These are phyloP conservation scores for Fusarium musae DNA, from an alignment of 2,329 filamentous ascomycete species.

Conservation along the genomic window DNA sequence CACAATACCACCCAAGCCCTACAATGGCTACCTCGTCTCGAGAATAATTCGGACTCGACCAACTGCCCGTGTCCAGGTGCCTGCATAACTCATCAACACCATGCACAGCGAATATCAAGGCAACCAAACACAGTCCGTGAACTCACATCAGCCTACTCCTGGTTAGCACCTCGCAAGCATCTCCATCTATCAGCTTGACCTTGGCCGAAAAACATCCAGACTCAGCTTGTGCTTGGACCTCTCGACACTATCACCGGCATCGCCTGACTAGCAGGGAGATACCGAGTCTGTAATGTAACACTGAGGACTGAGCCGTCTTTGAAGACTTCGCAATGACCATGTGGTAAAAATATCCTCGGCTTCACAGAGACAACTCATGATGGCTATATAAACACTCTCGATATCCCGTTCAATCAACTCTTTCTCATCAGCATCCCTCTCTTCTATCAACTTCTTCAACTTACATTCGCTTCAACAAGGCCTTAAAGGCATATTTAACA, in stretches of 20 bases:
- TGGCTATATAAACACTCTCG: constrained; percentile 29
- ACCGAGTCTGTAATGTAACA: neutral
- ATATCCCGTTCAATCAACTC: constrained; percentile 7
- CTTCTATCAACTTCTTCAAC: constrained; percentile 15
- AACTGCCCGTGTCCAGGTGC: neutral
- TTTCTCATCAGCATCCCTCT: constrained; percentile 21
- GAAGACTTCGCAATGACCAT: neutral
- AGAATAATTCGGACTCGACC: neutral
- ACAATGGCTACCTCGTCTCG: neutral
- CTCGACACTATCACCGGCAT: constrained; percentile 2
- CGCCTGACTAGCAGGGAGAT: constrained; percentile 8
- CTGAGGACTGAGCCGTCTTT: constrained; percentile 1
- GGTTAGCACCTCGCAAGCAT: constrained; percentile 3
- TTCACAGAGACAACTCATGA: neutral
- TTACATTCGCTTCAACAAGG: constrained; percentile 34
- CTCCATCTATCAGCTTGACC: neutral
- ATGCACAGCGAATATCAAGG: neutral
- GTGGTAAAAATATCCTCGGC: neutral
- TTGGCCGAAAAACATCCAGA: constrained; percentile 5
- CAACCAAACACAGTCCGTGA: neutral
- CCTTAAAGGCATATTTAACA: constrained; percentile 10
- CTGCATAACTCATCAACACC: neutral
- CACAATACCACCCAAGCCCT: neutral
- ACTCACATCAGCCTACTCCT: constrained; percentile 10
- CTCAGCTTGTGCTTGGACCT: constrained; percentile 22